These are phyloP conservation scores for Fusarium siculi DNA, from an alignment of 2,329 filamentous ascomycete genomes.

Conservation along the genomic window DNA sequence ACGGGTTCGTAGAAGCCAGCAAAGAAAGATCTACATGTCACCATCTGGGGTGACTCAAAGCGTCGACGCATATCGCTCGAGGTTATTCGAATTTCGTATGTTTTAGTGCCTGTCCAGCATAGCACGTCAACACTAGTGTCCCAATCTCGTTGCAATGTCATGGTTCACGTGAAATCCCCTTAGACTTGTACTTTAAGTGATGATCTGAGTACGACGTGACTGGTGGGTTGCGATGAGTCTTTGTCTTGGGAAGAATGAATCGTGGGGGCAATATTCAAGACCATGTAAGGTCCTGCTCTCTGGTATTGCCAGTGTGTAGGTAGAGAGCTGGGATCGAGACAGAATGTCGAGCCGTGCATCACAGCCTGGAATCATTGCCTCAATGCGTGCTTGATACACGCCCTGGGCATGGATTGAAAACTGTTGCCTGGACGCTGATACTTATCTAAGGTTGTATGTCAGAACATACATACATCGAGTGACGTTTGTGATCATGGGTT, in stretches of 20 bases:
- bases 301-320: not conserved
- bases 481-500: slow-evolving; percentile 1
- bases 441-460: slow-evolving; percentile 7
- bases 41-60: slow-evolving; percentile 16
- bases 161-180: slow-evolving; percentile 5
- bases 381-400: not conserved
- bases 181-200: not conserved
- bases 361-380: not conserved
- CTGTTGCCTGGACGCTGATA: not conserved
- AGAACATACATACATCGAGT: not conserved
- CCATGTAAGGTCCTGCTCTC: not conserved
- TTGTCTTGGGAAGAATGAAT: not conserved
- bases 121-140: slow-evolving; percentile 13
- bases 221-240: slow-evolving; percentile 4
- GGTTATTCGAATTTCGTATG: slow-evolving; percentile 11
- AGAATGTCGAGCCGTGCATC: not conserved
- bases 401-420: not conserved
- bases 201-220: slow-evolving; percentile 11
- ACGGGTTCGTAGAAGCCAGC: slow-evolving; percentile 31
- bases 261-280: not conserved
- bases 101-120: slow-evolving; percentile 28
- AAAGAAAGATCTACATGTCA: slow-evolving; percentile 33
- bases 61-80: slow-evolving; percentile 2
- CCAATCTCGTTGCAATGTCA: slow-evolving; percentile 15
- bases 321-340: not conserved